Base-by-base conservation (phyloP, 2,329 filamentous ascomycete species). In the Chaetothyriales sp. region DNA sequence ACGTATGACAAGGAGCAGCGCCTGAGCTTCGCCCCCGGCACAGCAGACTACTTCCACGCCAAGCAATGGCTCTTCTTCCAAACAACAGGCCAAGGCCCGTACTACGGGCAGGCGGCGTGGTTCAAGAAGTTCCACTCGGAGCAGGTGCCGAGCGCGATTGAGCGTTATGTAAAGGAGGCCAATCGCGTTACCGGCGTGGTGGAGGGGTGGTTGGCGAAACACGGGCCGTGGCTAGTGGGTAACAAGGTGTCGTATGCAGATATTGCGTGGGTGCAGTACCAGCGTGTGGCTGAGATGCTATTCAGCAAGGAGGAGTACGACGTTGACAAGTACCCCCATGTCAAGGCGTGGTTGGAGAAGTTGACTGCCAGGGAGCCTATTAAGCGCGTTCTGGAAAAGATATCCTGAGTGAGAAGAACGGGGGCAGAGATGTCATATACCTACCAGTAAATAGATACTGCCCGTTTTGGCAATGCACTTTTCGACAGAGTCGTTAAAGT, bases 21-120 rank as follows among this genome's bases (percentile, higher is more conserved):
- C 46, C 51, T 74, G 20, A 67, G 64, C 47, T 73, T 69, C 54
- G 20, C 48, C 4, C 18, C 52, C 4, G 48, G 59, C 0, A 63
- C 60, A 4, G 60, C 64, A 2, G 69, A 73, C 29, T 62, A 60
- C 48, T 69, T 67, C 54, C 62, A 65, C 2, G 65, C 67, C 3
- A 68, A 68, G 53, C 70, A 72, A 43, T 75, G 69, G 67, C 65
- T 75, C 4, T 67, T 66, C 58, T 73, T 68, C 61, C 71, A 75
- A 60, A 62, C 63, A 43, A 65, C 66, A 1, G 72, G 72, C 6
- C 73, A 75, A 56, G 73, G 72, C 1, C 73, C 72, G 0, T 75
- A 75, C 58, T 75, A 67, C 53, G 74, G 73, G 13, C 73, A 75
- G 58, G 63, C 62, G 0, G 64, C 61, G 25, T 75, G 71, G 71